Base-by-base conservation (phyloP, 164 flowering plant genomes). In the Paratinospora sagittata region DNA sequence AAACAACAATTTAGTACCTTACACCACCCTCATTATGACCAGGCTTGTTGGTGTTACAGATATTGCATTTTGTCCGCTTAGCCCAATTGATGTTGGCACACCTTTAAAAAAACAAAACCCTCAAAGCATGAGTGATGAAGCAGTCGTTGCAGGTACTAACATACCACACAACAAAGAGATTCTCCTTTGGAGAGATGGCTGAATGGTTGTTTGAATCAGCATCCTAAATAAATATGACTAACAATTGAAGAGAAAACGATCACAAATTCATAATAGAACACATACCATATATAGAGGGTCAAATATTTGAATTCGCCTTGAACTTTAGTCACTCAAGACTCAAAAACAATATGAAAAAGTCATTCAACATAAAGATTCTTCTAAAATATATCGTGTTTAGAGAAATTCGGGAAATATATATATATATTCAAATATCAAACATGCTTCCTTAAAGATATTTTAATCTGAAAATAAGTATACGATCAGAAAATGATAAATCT, bases 71-170 rank as follows among this genome's bases (percentile, higher is more conserved):
- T 41, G 72, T 69, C 19, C 98, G 94, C 80, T 95, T 95, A 78
- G 98, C 99, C 99, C 99, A 95, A 74, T 95, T 95, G 78, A 95
- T 87, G 69, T 95, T 95, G 71, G 73, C 97, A 86, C 99, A 95
- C 99, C 99, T 95, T 7, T 6, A 55, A 55, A 17, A 55, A 55
- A 21, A n/a, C 6, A 17, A 55, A 8, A 30, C 34, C 34, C 34
- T 55, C 24, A 55, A 3, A 55, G 47, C 14, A 43, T 9, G 13
- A 43, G 47, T 43, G 5, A 43, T 9, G 24, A 55, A 55, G 61
- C 24, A 0, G 19, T 55, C 61, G 8, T n/a, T 55, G 0, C 24
- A 55, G 2, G 12, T 43, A 43, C 14, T 43, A 12, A 43, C 14
- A 43, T 9, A 43, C 13, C 61, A 55, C 21, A 66, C 52, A 66